phyloP scores from a whole-genome alignment of 1,139 yeast species.

The Zygosaccharomyces sapae region DNA sequence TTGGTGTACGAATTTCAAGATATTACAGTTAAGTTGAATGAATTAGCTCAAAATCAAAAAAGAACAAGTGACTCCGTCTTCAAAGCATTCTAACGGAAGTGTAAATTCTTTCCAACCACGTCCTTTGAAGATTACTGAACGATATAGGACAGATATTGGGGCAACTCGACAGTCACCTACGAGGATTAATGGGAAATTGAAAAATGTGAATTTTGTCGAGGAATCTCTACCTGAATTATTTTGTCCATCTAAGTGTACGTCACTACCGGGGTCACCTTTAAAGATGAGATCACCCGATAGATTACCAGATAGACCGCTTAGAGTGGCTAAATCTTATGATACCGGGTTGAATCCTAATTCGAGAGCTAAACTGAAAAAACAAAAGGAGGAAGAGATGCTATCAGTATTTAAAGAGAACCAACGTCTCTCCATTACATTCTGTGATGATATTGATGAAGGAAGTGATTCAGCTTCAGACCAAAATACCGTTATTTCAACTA shows the following conservation, averaged over 20 bases:
- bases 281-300: constrained; percentile 7
- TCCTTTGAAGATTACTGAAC: constrained; percentile 30
- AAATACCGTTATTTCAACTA: constrained; percentile 29
- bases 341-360: constrained; percentile 23
- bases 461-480: constrained; percentile 31
- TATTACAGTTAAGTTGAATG: constrained; percentile 26
- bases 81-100: constrained; percentile 20
- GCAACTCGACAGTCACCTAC: constrained; percentile 12
- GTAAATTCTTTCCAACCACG: constrained; percentile 30
- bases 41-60: constrained; percentile 17
- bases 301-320: constrained; percentile 13
- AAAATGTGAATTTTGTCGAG: constrained; percentile 9
- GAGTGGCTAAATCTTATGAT: constrained; percentile 30
- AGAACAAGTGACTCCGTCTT: constrained; percentile 18
- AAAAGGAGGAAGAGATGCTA: constrained; percentile 15
- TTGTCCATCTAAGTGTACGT: constrained; percentile 14
- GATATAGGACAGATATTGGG: constrained; percentile 13
- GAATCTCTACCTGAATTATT: neutral
- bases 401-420: constrained; percentile 31
- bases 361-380: constrained; percentile 8
- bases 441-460: constrained; percentile 26
- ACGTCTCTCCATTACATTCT: constrained; percentile 32
- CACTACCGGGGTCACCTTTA: constrained; percentile 23
- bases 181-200: constrained; percentile 9
- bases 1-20: constrained; percentile 29